A percentile compares a stretch with the other conserved stretches of the same genome.
phyloP scores from a whole-genome alignment of 2,329 filamentous ascomycete genomes.

The Ascochyta fabae region DNA sequence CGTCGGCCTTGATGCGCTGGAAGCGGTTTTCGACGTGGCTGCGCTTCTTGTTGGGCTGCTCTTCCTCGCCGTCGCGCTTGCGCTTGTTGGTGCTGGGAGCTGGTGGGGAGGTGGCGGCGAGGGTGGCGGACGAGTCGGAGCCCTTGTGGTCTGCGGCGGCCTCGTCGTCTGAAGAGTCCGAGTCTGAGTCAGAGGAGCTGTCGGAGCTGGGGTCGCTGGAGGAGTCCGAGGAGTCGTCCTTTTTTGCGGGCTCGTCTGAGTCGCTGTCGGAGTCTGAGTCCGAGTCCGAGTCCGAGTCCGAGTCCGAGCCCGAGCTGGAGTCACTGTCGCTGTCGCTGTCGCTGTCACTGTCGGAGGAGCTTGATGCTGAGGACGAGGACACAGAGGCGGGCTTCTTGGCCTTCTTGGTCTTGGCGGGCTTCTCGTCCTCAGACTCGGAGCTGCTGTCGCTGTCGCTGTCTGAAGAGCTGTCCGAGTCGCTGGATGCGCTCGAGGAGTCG shows the following conservation, averaged over 20 bases:
- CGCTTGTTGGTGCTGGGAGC: slow-evolving; percentile 51
- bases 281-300: slow-evolving; percentile 14
- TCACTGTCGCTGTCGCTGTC: slow-evolving; percentile 28
- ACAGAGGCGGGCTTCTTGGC: slow-evolving; percentile 36
- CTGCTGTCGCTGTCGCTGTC: slow-evolving; percentile 36
- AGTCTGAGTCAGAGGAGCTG: slow-evolving; percentile 31
- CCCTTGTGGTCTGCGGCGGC: slow-evolving; percentile 27
- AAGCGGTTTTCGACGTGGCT: slow-evolving; percentile 63
- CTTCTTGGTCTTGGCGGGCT: slow-evolving; percentile 27
- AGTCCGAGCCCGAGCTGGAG: slow-evolving; percentile 24
- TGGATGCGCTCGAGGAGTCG: slow-evolving; percentile 35
- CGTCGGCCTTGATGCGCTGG: slow-evolving; percentile 75
- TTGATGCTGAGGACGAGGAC: slow-evolving; percentile 41
- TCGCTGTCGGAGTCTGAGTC: slow-evolving; percentile 28
- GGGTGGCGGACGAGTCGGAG: slow-evolving; percentile 53
- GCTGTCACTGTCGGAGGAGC: slow-evolving; percentile 33
- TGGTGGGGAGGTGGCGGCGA: slow-evolving; percentile 38
- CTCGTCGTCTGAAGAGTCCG: slow-evolving; percentile 24
- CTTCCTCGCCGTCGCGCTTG: slow-evolving; percentile 46
- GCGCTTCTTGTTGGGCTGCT: slow-evolving; percentile 42
- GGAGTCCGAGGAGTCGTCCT: slow-evolving; percentile 30
- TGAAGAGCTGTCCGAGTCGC: slow-evolving; percentile 30
- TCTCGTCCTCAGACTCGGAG: slow-evolving; percentile 36
- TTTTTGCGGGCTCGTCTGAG: slow-evolving; percentile 27
- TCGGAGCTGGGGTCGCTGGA: slow-evolving; percentile 25